Percentiles rank a stretch among this genome's conserved stretches.
Evolutionary conservation across 2,329 filamentous ascomycete genomes (phyloP).

Genomic region (Colletotrichum australisinense): DNA sequence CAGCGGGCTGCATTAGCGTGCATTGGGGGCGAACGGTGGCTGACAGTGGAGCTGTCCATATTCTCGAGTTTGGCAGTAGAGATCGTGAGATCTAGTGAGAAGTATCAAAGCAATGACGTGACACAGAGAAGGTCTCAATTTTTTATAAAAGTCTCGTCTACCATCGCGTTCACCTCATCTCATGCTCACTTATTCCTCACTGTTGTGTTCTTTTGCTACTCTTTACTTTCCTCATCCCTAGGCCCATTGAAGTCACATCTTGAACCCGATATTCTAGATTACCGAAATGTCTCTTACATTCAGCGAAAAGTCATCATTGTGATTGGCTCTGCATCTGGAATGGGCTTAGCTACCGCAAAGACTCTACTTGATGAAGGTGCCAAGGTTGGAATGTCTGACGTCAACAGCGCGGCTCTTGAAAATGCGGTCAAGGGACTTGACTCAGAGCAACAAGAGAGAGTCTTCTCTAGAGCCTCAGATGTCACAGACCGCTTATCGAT

Average conservation of each 20-base stretch:
- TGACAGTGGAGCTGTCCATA: not conserved
- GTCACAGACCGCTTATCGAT: conserved; percentile 14
- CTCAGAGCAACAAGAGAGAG: not conserved
- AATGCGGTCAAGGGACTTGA: not conserved
- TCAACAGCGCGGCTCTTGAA: conserved; percentile 6
- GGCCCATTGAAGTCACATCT: no score
- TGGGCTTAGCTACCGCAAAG: conserved; percentile 17
- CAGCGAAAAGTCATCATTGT: conserved; percentile 6
- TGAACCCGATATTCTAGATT: no score
- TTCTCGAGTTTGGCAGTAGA: no score
- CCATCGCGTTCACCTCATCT: no score
- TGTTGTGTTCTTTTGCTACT: no score
- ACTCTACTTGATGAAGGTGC: conserved; percentile 17
- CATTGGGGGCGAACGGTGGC: not conserved
- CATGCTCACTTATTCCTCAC: no score
- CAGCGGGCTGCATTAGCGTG: conserved; percentile 14
- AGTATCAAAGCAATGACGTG: no score
- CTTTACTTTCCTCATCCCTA: no score
- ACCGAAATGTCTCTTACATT: not conserved
- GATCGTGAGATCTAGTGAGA: not conserved
- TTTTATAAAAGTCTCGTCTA: no score
- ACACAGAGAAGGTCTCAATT: no score
- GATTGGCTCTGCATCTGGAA: conserved; percentile 20
- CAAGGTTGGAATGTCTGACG: conserved; percentile 10
- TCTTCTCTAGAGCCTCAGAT: not conserved